These are phyloP conservation scores for Podila epicladia DNA, from an alignment of 192 early-diverging fungal species.

Conservation along the genomic window DNA sequence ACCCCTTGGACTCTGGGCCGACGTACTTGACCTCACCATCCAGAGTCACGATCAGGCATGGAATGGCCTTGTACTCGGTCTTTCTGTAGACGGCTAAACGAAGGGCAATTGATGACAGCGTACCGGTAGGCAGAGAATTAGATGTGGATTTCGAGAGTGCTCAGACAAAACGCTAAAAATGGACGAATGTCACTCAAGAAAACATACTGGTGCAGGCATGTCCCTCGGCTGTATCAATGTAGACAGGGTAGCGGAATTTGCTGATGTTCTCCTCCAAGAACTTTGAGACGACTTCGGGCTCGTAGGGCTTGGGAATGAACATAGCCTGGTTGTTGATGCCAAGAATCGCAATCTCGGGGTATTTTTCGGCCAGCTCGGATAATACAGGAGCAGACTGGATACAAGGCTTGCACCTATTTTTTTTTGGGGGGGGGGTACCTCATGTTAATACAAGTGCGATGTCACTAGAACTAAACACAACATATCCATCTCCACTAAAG, in stretches of 20 bases:
- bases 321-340: conserved; percentile 36
- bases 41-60: conserved; percentile 27
- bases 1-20: conserved; percentile 5
- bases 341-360: conserved; percentile 25
- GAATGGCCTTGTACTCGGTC: conserved; percentile 25
- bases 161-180: neutral
- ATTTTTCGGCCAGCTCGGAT: conserved; percentile 29
- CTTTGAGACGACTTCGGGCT: conserved; percentile 1
- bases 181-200: neutral
- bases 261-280: conserved; percentile 31
- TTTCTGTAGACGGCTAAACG: conserved; percentile 26
- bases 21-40: conserved; percentile 28
- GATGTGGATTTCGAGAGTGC: neutral
- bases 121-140: neutral
- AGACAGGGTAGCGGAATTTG: conserved; percentile 21
- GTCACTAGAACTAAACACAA: no score
- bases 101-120: neutral
- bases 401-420: conserved; percentile 32
- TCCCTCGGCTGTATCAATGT: conserved; percentile 21
- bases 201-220: conserved; percentile 29
- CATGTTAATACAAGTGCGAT: neutral
- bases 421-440: no score
- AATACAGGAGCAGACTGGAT: conserved; percentile 22
- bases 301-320: conserved; percentile 4
- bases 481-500: neutral